These are phyloP conservation scores for Entomortierella beljakovae DNA, from an alignment of 192 early-diverging fungal genomes.

Conservation along the genomic window DNA sequence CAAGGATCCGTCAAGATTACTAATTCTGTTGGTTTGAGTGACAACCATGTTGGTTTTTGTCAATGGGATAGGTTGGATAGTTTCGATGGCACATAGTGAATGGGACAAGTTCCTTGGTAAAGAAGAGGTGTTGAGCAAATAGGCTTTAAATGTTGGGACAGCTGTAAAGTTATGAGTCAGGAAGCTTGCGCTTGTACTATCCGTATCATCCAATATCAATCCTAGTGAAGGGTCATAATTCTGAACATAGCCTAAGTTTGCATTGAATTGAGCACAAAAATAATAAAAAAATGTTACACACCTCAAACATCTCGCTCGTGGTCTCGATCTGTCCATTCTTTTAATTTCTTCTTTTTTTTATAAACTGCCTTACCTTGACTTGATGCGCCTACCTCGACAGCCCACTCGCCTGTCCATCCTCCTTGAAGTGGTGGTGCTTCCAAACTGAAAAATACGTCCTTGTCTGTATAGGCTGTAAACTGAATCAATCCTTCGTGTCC, in stretches of 20 bases:
- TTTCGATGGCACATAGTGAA: conserved; percentile 63
- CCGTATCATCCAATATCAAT: conserved; percentile 55
- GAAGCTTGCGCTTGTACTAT: conserved; percentile 46
- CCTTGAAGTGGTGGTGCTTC: conserved; percentile 15
- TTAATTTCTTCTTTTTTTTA: background rate
- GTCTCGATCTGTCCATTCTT: background rate
- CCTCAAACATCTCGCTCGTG: background rate
- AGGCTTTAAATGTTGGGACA: conserved; percentile 39
- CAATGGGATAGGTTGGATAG: conserved; percentile 37
- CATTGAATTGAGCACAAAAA: background rate
- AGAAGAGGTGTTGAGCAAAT: conserved; percentile 14
- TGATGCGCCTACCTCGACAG: conserved; percentile 49
- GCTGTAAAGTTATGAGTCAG: conserved; percentile 40
- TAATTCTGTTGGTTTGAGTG: conserved; percentile 49
- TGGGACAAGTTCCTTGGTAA: conserved; percentile 49
- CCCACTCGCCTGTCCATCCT: conserved; percentile 39
- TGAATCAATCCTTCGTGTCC: conserved; percentile 37
- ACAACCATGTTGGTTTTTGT: conserved; percentile 47
- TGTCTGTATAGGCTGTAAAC: conserved; percentile 33
- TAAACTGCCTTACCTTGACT: conserved; percentile 31
- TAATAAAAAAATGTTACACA: background rate
- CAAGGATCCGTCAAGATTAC: conserved; percentile 49
- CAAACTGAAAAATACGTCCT: conserved; percentile 49
- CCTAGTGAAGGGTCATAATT: conserved; percentile 21
- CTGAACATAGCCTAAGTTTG: conserved; percentile 27